phyloP scores from a whole-genome alignment of 73 alveolate species.

The Paramecium sexaurelia region DNA sequence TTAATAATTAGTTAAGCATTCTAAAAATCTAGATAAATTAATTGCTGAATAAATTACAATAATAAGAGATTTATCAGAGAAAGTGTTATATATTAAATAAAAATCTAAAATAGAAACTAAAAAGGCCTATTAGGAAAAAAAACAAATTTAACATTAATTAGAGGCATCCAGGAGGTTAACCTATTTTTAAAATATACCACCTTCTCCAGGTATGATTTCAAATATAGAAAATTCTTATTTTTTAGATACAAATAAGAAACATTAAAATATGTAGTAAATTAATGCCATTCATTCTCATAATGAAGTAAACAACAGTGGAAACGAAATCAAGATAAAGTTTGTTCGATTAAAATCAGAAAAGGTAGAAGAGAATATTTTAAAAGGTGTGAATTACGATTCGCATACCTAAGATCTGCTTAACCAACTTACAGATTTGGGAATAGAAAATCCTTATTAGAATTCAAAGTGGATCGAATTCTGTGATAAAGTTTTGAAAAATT shows the following conservation, averaged over 20 bases:
- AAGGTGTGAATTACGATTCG: neutral
- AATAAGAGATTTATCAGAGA: neutral
- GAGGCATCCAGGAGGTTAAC: neutral
- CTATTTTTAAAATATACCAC: neutral
- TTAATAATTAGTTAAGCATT: neutral
- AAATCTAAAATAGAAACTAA: constrained; percentile 11
- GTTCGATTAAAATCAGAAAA: neutral
- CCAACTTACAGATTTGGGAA: neutral
- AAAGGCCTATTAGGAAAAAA: neutral
- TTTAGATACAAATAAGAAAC: constrained; percentile 4
- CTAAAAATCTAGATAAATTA: neutral
- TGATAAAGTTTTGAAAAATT: neutral
- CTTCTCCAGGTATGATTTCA: constrained; percentile 26
- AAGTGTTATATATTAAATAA: neutral
- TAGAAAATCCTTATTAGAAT: neutral
- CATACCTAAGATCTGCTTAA: neutral
- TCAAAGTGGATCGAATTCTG: neutral
- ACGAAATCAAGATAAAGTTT: constrained; percentile 6
- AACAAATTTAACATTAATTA: neutral
- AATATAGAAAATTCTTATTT: constrained; percentile 26
- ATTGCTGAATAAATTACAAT: neutral
- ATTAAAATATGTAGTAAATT: neutral
- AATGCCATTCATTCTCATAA: neutral
- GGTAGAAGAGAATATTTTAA: neutral
- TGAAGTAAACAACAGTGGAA: neutral